Evolutionary conservation across 352 stramenopile genomes (phyloP).

Genomic region (Pythium dissimile): DNA sequence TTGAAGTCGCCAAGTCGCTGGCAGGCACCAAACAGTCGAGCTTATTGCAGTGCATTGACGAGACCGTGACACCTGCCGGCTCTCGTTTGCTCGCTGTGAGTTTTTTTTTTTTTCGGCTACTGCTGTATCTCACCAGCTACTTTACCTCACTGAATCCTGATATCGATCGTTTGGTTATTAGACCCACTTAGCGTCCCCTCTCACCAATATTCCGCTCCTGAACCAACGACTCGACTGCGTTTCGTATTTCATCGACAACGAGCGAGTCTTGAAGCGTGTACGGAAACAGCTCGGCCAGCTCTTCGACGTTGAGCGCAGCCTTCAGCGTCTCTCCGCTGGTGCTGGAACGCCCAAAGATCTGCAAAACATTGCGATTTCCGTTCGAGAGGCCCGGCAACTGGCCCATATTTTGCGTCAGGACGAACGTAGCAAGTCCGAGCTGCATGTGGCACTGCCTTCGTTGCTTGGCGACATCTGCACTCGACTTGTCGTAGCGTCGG

Average conservation of each 20-base stretch:
- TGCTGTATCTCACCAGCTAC: no score
- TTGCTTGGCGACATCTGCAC: not conserved
- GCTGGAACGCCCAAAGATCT: slow-evolving; percentile 67
- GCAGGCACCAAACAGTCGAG: slow-evolving; percentile 54
- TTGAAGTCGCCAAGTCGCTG: slow-evolving; percentile 65
- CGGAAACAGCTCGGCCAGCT: slow-evolving; percentile 55
- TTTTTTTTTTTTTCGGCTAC: no score
- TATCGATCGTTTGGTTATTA: slow-evolving; percentile 3
- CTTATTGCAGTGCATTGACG: slow-evolving; percentile 66
- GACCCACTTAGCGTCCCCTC: slow-evolving; percentile 59
- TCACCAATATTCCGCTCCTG: slow-evolving; percentile 56
- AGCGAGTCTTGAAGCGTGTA: slow-evolving; percentile 42
- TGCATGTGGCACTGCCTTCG: slow-evolving; percentile 12
- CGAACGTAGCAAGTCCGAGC: slow-evolving; percentile 22
- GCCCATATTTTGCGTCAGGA: not conserved
- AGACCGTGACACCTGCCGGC: slow-evolving; percentile 54
- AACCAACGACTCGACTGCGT: slow-evolving; percentile 50
- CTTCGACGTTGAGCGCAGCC: slow-evolving; percentile 68
- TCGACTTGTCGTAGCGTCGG: not conserved
- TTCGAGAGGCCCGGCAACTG: slow-evolving; percentile 44
- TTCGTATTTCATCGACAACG: slow-evolving; percentile 41
- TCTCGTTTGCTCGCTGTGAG: slow-evolving; percentile 61
- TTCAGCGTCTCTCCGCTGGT: slow-evolving; percentile 60
- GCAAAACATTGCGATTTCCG: slow-evolving; percentile 57
- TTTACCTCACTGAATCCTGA: not conserved